Conservation (phyloP, 306 rosid genomes). For the Vachellia pachyceras region DNA sequence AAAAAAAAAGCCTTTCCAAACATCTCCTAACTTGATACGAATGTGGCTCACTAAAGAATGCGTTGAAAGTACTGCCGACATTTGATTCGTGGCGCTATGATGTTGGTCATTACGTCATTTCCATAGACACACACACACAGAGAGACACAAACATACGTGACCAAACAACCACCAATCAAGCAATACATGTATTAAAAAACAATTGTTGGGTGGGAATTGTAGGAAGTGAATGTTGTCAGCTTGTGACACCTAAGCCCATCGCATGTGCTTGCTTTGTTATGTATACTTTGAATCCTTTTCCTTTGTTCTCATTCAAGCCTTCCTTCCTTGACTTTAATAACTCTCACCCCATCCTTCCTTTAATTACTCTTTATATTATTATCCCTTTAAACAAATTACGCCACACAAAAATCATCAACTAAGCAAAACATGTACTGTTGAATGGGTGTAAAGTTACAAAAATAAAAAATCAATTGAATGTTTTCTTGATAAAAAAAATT, state of each 20-base stretch:
- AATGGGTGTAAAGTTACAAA: too few relatives aligned
- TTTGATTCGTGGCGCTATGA: background rate
- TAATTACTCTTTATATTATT: too few relatives aligned
- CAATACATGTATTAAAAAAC: background rate
- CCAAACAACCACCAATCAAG: background rate
- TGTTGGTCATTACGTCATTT: background rate
- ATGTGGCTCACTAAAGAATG: too few relatives aligned
- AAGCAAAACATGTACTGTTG: too few relatives aligned
- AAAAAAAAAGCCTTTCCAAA: too few relatives aligned
- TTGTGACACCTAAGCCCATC: conserved; percentile 17
- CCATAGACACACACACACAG: too few relatives aligned
- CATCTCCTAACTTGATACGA: too few relatives aligned
- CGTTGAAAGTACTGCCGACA: too few relatives aligned
- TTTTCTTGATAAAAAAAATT: too few relatives aligned
- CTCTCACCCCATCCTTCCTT: background rate
- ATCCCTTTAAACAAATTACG: background rate
- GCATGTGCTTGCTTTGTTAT: conserved; percentile 10
- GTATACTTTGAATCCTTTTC: background rate
- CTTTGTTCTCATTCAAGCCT: background rate
- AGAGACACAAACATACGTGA: background rate
- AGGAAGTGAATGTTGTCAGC: background rate
- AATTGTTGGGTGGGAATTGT: background rate
- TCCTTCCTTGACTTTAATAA: background rate
- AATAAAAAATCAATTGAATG: too few relatives aligned
- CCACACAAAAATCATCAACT: too few relatives aligned